These are phyloP conservation scores for Astragalus membranaceus DNA, from an alignment of 306 rosid genomes.

Conservation along the genomic window DNA sequence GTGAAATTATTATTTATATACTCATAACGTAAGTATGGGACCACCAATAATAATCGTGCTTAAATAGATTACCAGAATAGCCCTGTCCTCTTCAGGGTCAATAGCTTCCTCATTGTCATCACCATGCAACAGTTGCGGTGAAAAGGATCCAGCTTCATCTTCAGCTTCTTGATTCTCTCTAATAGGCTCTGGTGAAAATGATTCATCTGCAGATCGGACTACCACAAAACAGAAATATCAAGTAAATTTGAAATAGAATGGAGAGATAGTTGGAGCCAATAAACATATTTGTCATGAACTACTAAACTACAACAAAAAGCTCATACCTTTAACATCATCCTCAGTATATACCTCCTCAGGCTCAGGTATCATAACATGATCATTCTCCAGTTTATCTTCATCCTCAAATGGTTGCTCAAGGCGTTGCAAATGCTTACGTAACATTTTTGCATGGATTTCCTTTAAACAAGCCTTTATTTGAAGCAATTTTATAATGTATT, in stretches of 20 bases:
- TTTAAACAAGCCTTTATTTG: slow-evolving; percentile 71
- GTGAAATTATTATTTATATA: neutral
- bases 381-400: slow-evolving; percentile 43
- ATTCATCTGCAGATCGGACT: slow-evolving; percentile 36
- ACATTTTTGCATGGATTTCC: slow-evolving; percentile 84
- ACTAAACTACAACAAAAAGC: slow-evolving; percentile 15
- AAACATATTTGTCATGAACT: neutral
- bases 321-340: slow-evolving; percentile 45
- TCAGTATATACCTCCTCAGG: slow-evolving; percentile 45
- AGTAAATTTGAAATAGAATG: neutral
- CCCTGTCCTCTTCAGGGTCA: slow-evolving; percentile 93
- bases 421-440: slow-evolving; percentile 64
- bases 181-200: slow-evolving; percentile 65
- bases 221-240: neutral
- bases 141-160: slow-evolving; percentile 77
- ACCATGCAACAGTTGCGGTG: slow-evolving; percentile 77
- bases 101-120: slow-evolving; percentile 84
- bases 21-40: neutral
- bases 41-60: neutral
- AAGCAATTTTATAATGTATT: slow-evolving; percentile 16
- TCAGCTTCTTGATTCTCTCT: slow-evolving; percentile 52
- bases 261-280: neutral
- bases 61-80: slow-evolving; percentile 39
- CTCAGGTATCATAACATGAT: slow-evolving; percentile 28
- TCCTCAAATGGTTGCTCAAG: slow-evolving; percentile 62